A percentile compares a stretch with the other conserved stretches of the same genome.
phyloP scores from a whole-genome alignment of 139 green algal species.

The Astrephomene gubernaculifera region DNA sequence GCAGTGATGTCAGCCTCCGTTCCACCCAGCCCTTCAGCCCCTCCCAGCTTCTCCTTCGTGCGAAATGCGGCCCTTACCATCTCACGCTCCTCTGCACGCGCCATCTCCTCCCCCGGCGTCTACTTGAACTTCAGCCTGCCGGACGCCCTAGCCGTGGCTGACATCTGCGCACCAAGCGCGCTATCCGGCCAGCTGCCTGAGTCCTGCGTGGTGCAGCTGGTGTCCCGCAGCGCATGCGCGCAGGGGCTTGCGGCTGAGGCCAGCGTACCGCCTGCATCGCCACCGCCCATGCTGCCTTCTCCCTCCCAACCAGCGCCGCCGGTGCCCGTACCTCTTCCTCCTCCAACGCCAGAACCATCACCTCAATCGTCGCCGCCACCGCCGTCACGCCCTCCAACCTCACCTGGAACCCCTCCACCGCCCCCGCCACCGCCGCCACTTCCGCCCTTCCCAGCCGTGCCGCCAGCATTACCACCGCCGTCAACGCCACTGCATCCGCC shows the following conservation, averaged over 20 bases:
- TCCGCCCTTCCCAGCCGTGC: too few species aligned
- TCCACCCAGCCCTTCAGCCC: too few species aligned
- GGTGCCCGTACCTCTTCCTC: not conserved
- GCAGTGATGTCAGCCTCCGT: not conserved
- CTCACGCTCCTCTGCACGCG: not conserved
- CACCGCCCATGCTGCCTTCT: not conserved
- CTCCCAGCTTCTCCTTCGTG: not conserved
- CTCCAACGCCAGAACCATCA: not conserved
- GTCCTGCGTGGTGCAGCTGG: constrained; percentile 31
- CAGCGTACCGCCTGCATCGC: not conserved
- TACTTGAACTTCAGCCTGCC: not conserved
- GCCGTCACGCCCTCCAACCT: too few species aligned
- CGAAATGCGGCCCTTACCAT: not conserved
- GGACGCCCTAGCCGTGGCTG: not conserved
- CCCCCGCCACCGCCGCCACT: not conserved
- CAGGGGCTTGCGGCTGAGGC: too few species aligned
- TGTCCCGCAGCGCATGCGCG: not conserved
- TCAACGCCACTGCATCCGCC: too few species aligned
- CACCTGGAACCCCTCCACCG: not conserved
- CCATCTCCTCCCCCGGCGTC: not conserved
- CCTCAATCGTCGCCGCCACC: not conserved
- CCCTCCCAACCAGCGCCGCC: not conserved
- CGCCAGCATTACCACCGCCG: too few species aligned
- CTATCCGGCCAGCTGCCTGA: constrained; percentile 8
- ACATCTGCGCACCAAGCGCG: constrained; percentile 23